phyloP scores from a whole-genome alignment of 176 grass and related monocot species.

The Coix lacrymajobi region DNA sequence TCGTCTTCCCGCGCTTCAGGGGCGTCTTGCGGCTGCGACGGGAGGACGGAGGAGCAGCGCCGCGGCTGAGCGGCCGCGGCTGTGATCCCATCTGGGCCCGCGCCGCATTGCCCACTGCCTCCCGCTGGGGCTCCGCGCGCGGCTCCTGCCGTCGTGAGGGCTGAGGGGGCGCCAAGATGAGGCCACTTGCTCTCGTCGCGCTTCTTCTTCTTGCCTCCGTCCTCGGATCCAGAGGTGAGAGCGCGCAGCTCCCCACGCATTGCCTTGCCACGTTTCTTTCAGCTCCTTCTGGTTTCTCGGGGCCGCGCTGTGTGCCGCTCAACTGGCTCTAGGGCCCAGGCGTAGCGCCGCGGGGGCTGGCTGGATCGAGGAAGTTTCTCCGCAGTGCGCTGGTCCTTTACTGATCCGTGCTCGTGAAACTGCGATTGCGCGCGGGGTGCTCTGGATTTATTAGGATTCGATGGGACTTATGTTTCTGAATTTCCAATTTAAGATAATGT shows the following conservation, averaged over 20 bases:
- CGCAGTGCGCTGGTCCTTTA: background rate
- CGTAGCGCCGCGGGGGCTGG: background rate
- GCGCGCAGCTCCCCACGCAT: background rate
- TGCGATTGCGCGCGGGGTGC: background rate
- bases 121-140: background rate
- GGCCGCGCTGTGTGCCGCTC: background rate
- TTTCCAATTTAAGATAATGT: background rate
- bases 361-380: too few relatives aligned
- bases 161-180: conserved; percentile 30
- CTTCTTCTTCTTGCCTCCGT: conserved; percentile 42
- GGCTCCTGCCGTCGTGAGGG: background rate
- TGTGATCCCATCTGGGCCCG: conserved; percentile 31
- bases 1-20: conserved; percentile 9
- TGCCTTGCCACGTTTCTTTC: background rate
- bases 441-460: background rate
- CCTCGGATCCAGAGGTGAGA: conserved; percentile 69
- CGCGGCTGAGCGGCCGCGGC: background rate
- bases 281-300: background rate
- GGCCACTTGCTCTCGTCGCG: conserved; percentile 16
- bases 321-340: background rate
- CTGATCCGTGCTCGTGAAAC: background rate
- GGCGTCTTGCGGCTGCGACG: conserved; percentile 8
- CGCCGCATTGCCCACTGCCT: background rate
- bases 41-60: conserved; percentile 1
- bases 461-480: conserved; percentile 5